These are phyloP conservation scores for Puya raimondii DNA, from an alignment of 176 grass and related monocot genomes.

Conservation along the genomic window DNA sequence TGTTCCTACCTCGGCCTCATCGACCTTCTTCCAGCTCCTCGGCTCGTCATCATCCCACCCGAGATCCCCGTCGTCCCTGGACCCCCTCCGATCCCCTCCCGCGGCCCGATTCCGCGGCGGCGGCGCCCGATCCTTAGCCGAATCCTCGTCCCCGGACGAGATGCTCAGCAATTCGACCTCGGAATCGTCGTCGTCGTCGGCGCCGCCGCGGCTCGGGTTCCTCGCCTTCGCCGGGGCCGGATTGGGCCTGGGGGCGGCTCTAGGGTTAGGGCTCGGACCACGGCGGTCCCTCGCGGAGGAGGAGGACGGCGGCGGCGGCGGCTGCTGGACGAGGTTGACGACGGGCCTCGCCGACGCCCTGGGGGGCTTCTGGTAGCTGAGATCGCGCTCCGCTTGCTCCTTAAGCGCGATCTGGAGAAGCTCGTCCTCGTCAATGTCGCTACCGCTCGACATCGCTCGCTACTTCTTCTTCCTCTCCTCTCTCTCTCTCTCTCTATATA, in stretches of 20 bases:
- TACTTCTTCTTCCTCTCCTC: neutral
- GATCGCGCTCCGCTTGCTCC: conserved; percentile 84
- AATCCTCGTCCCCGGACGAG: conserved; percentile 90
- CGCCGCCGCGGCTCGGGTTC: conserved; percentile 44
- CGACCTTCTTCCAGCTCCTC: conserved; percentile 93
- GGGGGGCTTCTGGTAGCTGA: conserved; percentile 76
- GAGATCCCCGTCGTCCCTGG: conserved; percentile 60
- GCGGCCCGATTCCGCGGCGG: conserved; percentile 40
- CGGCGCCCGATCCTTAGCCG: conserved; percentile 38
- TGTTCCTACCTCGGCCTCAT: conserved; percentile 82
- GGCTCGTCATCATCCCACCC: conserved; percentile 75
- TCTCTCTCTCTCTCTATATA: neutral
- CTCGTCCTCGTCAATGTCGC: conserved; percentile 91
- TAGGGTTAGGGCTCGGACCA: conserved; percentile 1
- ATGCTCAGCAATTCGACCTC: conserved; percentile 94
- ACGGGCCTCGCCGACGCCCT: conserved; percentile 53
- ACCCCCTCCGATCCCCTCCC: conserved; percentile 31
- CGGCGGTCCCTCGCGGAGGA: conserved; percentile 12
- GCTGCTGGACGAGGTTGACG: conserved; percentile 80
- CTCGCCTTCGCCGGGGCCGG: conserved; percentile 22
- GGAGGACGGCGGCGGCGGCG: conserved; percentile 28
- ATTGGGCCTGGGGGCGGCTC: conserved; percentile 21
- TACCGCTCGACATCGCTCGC: conserved; percentile 55
- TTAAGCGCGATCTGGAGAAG: conserved; percentile 94
- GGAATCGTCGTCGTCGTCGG: conserved; percentile 83